These are phyloP conservation scores for Ophiocordyceps sinensis DNA, from an alignment of 2,329 filamentous ascomycete genomes.

Conservation along the genomic window DNA sequence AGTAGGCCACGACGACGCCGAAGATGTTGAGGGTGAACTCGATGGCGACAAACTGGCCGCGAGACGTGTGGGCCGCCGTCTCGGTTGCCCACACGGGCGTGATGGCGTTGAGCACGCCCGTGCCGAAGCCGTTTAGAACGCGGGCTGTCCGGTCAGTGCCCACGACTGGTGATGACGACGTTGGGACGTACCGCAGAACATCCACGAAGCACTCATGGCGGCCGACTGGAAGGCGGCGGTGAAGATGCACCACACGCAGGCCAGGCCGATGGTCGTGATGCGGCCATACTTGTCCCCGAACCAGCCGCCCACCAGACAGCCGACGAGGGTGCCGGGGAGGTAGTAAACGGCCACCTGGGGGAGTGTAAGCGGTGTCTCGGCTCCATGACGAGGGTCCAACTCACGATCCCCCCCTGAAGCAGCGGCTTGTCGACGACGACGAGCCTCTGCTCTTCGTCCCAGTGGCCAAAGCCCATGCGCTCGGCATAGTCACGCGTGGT, in stretches of 20 bases:
- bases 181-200: conserved; percentile 43
- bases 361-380: too few relatives aligned
- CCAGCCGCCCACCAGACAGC: conserved; percentile 48
- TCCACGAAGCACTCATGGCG: conserved; percentile 52
- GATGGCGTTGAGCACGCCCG: conserved; percentile 56
- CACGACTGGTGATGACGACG: background rate
- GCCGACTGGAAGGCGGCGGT: conserved; percentile 52
- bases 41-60: conserved; percentile 55
- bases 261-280: conserved; percentile 47
- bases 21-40: conserved; percentile 67
- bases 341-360: conserved; percentile 23
- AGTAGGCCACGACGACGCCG: conserved; percentile 47
- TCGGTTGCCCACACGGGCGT: conserved; percentile 60
- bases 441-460: conserved; percentile 30
- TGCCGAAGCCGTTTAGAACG: conserved; percentile 44
- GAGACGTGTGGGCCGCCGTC: conserved; percentile 50
- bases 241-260: conserved; percentile 40
- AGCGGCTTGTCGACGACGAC: conserved; percentile 41
- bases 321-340: conserved; percentile 40
- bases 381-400: too few relatives aligned
- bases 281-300: conserved; percentile 48
- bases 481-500: conserved; percentile 48
- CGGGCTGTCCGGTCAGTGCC: conserved; percentile 4
- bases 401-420: conserved; percentile 14
- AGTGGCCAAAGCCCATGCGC: conserved; percentile 50